Percentiles rank a stretch among this genome's conserved stretches.
Conservation (phyloP, 1,284 basidiomycete species). For the Cryptococcus wingfieldii region DNA sequence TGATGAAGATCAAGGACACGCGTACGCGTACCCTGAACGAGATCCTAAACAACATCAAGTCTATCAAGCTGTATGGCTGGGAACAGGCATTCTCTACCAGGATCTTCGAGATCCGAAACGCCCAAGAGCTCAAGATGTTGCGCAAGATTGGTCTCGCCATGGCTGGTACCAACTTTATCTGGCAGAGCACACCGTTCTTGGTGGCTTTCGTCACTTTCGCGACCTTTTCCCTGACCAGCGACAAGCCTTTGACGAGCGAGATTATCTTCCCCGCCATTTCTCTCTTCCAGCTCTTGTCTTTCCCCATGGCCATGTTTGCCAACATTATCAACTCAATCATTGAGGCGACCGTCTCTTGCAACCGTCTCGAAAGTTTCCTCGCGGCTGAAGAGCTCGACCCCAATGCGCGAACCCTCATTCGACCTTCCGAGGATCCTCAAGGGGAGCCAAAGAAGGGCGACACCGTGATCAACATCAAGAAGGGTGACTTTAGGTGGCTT, state of each 20-base stretch:
- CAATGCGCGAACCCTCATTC: constrained; percentile 60
- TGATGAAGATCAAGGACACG: constrained; percentile 80
- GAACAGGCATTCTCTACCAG: constrained; percentile 74
- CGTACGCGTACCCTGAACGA: constrained; percentile 55
- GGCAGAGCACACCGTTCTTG: constrained; percentile 53
- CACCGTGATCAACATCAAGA: constrained; percentile 64
- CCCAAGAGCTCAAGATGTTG: constrained; percentile 76
- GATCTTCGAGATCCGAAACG: constrained; percentile 73
- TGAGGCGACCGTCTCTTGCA: constrained; percentile 73
- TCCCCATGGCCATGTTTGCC: constrained; percentile 67
- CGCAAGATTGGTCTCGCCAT: constrained; percentile 71
- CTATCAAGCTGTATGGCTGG: constrained; percentile 58
- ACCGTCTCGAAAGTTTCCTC: constrained; percentile 74
- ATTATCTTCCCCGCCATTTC: constrained; percentile 92
- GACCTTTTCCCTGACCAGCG: constrained; percentile 66
- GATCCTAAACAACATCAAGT: constrained; percentile 83
- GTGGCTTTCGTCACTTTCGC: constrained; percentile 85
- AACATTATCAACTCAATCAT: constrained; percentile 50
- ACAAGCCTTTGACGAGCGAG: constrained; percentile 75
- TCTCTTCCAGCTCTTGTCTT: constrained; percentile 86
- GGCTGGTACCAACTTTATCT: constrained; percentile 30
- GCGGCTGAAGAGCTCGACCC: constrained; percentile 72
- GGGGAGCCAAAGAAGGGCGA: constrained; percentile 57
- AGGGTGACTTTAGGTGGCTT: constrained; percentile 76
- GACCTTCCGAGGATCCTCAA: constrained; percentile 48